A percentile compares a stretch with the other conserved stretches of the same genome.
Conservation (phyloP, 2,329 filamentous ascomycete genomes). For the Penicillium sp. region DNA sequence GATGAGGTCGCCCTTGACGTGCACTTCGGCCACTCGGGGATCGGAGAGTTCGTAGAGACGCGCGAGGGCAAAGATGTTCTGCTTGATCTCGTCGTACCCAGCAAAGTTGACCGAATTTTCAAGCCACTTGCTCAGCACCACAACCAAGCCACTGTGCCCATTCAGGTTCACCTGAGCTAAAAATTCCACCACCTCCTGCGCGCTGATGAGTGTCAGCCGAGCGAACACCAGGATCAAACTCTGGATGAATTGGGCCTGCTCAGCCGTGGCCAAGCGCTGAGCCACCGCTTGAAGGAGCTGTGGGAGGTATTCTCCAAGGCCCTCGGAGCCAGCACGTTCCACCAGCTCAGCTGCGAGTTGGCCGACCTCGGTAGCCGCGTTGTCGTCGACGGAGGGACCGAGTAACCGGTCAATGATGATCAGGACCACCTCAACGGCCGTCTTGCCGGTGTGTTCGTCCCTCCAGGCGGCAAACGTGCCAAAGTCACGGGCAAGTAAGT, state of each 20-base stretch:
- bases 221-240: conserved; percentile 94
- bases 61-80: conserved; percentile 90
- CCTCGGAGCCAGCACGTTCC: conserved; percentile 87
- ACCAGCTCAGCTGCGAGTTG: conserved; percentile 90
- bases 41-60: conserved; percentile 88
- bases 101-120: conserved; percentile 96
- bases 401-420: conserved; percentile 89
- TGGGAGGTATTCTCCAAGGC: conserved; percentile 81
- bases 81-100: conserved; percentile 95
- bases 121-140: conserved; percentile 91
- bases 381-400: conserved; percentile 77
- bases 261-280: conserved; percentile 71
- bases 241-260: conserved; percentile 86
- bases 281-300: conserved; percentile 88
- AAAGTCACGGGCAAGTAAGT: conserved; percentile 83
- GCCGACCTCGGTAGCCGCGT: conserved; percentile 91
- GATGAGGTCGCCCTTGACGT: conserved; percentile 88
- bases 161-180: conserved; percentile 76
- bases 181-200: conserved; percentile 87
- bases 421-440: conserved; percentile 80
- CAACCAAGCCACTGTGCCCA: conserved; percentile 69
- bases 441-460: conserved; percentile 67
- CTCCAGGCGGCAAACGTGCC: conserved; percentile 84
- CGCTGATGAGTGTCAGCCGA: conserved; percentile 74
- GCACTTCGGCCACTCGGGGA: conserved; percentile 66